Evolutionary conservation across 2,329 filamentous ascomycete genomes (phyloP).

Genomic region (Ilyonectria robusta): DNA sequence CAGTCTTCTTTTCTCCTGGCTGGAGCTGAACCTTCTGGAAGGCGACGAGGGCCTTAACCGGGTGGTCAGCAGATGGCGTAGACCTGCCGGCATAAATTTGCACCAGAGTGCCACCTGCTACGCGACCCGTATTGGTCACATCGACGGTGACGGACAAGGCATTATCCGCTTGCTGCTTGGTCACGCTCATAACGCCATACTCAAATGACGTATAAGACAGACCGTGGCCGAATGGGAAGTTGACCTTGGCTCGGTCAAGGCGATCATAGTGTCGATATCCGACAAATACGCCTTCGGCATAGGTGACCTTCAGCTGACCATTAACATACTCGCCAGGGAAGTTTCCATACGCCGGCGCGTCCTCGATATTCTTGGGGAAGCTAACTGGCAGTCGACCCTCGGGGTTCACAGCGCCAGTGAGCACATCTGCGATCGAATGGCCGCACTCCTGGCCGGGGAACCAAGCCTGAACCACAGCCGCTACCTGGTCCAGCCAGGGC

Average conservation of each 20-base stretch:
- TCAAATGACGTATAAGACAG: constrained; percentile 77
- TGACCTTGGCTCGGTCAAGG: constrained; percentile 62
- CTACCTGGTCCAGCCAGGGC: constrained; percentile 68
- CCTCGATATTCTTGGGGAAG: constrained; percentile 71
- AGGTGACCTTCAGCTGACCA: constrained; percentile 61
- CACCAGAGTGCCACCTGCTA: constrained; percentile 64
- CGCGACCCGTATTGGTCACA: constrained; percentile 70
- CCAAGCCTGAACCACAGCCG: constrained; percentile 75
- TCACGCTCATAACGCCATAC: constrained; percentile 59
- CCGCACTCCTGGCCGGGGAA: constrained; percentile 79
- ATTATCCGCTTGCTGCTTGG: constrained; percentile 53
- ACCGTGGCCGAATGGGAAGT: constrained; percentile 77
- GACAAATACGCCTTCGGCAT: constrained; percentile 77
- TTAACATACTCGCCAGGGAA: constrained; percentile 61
- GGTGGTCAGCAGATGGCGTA: constrained; percentile 36
- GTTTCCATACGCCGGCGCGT: constrained; percentile 76
- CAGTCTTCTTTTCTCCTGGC: constrained; percentile 35
- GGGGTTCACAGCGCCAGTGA: constrained; percentile 75
- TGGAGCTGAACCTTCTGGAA: constrained; percentile 49
- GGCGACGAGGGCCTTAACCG: constrained; percentile 49
- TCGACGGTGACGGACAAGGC: constrained; percentile 62
- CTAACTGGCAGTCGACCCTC: constrained; percentile 74
- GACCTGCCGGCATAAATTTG: constrained; percentile 63
- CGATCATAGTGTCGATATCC: constrained; percentile 79
- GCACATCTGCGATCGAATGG: constrained; percentile 75